A percentile compares a stretch with the other conserved stretches of the same genome.
Conservation (phyloP, 2,329 filamentous ascomycete species). For the Neonectria faginata region DNA sequence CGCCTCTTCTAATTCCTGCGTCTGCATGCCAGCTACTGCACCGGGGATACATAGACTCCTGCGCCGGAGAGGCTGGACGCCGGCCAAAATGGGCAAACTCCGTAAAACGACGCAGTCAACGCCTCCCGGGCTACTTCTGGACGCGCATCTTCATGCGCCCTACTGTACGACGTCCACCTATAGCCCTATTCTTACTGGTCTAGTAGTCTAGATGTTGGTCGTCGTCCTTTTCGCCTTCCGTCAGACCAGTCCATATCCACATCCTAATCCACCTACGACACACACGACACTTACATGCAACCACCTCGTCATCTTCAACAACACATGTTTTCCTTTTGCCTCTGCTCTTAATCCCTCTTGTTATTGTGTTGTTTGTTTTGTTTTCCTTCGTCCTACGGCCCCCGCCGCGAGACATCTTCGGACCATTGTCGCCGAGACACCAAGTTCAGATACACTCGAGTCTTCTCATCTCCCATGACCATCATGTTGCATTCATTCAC, state of each 20-base stretch:
- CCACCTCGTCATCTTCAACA: constrained; percentile 8
- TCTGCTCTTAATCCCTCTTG: too few relatives aligned
- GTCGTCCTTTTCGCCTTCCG: neutral
- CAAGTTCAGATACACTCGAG: neutral
- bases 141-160: neutral
- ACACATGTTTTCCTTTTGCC: constrained; percentile 5
- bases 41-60: neutral
- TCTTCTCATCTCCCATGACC: constrained; percentile 9
- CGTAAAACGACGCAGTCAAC: constrained; percentile 4
- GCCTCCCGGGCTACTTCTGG: neutral
- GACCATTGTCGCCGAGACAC: constrained; percentile 20
- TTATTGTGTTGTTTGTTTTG: neutral
- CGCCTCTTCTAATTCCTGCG: constrained; percentile 4
- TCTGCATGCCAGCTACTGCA: neutral
- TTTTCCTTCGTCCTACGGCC: neutral
- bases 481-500: constrained; percentile 15
- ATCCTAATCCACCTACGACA: neutral
- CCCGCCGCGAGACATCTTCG: constrained; percentile 3
- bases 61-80: neutral
- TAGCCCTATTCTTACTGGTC: neutral
- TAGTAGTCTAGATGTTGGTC: neutral
- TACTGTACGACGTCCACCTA: neutral
- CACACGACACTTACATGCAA: constrained; percentile 14
- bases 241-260: neutral
- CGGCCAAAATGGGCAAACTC: neutral